These are phyloP conservation scores for Pseudonitzschia delicatissima DNA, from an alignment of 108 stramenopile genomes.

Conservation along the genomic window DNA sequence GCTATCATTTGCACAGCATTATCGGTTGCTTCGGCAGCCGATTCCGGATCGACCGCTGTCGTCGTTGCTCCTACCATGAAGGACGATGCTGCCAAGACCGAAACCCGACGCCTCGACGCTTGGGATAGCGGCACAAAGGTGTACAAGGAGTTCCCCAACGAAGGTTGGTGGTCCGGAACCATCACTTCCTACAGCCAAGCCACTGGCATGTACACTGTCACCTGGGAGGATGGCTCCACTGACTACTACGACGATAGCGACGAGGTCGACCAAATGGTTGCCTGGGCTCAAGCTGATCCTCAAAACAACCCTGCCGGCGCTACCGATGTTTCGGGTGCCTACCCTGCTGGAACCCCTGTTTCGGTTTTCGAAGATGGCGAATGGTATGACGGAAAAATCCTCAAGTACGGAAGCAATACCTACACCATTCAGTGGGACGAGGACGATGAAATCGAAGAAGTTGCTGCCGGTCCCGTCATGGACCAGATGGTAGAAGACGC, in stretches of 20 bases:
- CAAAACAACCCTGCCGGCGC: background rate
- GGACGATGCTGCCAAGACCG: background rate
- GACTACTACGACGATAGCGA: constrained; percentile 16
- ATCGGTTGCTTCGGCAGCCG: background rate
- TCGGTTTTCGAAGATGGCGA: constrained; percentile 12
- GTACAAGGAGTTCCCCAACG: constrained; percentile 7
- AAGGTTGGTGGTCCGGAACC: constrained; percentile 11
- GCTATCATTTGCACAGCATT: background rate
- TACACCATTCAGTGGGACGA: constrained; percentile 4
- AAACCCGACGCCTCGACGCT: background rate
- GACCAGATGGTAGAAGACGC: constrained; percentile 3
- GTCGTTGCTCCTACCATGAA: background rate
- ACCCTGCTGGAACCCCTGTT: background rate
- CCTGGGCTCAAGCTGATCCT: constrained; percentile 9
- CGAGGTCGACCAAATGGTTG: constrained; percentile 14
- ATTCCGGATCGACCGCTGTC: background rate
- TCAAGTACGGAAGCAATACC: constrained; percentile 8
- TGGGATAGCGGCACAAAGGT: constrained; percentile 14
- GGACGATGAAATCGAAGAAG: constrained; percentile 9
- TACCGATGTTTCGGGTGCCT: background rate
- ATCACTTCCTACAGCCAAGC: background rate
- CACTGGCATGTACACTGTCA: constrained; percentile 5
- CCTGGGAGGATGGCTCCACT: constrained; percentile 16
- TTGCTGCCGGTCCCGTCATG: background rate
- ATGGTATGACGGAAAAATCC: constrained; percentile 1